Evolutionary conservation across 768 basidiomycete genomes (phyloP), one percentile per base, ranked within the genome.

Genomic region (Boletus coccyginus): DNA sequence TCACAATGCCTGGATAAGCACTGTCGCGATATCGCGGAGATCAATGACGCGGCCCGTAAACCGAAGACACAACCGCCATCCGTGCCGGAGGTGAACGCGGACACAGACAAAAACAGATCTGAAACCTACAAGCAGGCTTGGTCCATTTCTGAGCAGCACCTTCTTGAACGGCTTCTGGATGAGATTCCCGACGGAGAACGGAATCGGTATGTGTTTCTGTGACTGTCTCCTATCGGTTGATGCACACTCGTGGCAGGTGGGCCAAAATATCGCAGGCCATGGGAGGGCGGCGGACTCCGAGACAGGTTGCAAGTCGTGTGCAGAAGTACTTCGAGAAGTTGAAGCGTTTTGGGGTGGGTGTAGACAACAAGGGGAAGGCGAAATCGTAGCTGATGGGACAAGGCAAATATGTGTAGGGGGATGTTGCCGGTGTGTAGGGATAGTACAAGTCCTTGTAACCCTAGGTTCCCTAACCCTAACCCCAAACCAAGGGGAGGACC

Each of bases 261-360:
- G 77, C 84, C 53, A 88, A 90, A 70, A 92, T 92, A 50, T 92
- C 90, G 14, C 75, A 78, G 51, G 91, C 88, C 36, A 93, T 93
- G 91, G 77, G 83, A 46, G 90, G 90, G 1, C 76, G 76, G 43
- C 74, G 90, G 55, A 92, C 91, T 5, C 85, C 90, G 5, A 74
- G 90, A 57, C 91, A 93, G 74, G 91, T 93, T n/a, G 90, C 90
- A 38, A 91, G 88, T 74, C 81, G 90, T 17, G 90, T 93, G 52
- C 91, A 93, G 63, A 93, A 93, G 71, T 92, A 92, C 70, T 87
- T 90, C 68, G 88, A 88, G 68, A 92, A 92, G 75, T 69, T 92
- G 69, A 90, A 86, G 73, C 80, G 81, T 60, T 91, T 85, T 69
- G 89, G 90, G 36, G 63, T 87, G 48, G 80, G 77, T 29, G 67